Evolutionary conservation across 345 rosid genomes (phyloP), one percentile per base, ranked within the genome.

Genomic region (Lumnitzera littorea): DNA sequence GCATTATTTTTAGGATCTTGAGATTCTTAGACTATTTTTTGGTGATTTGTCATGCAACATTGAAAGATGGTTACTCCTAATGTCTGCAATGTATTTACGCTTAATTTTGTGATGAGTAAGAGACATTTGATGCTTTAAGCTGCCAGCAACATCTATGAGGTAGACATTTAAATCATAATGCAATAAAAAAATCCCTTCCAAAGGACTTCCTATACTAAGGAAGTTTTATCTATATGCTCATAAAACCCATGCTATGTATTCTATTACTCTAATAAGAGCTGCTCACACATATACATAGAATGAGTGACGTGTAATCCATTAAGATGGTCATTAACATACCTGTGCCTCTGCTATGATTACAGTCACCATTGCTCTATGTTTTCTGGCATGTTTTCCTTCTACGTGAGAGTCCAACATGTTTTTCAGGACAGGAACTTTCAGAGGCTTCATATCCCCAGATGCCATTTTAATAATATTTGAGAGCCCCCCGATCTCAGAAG

Each of bases 331-430:
- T 17, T 31, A 24, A 57, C 24, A 11, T n/a, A 94, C 99, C 95
- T 83, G 77, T 24, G 90, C 97, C 60, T 82, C 95, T 24, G 67
- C 68, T 69, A 94, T 70, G 71, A 88, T 70, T 68, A 94, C 67
- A 55, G 97, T 87, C 76, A 86, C 82, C 90, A 90, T 82, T 63
- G 64, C 73, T 77, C 88, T 81, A 57, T 65, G 57, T 61, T 76
- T 82, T 51, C 60, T 60, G 67, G 79, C 71, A 54, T 72, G 55
- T 62, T 76, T 78, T 65, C 91, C 92, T 54, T 77, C 80, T 62
- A 76, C 59, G 74, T 94, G 99, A 60, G 97, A 75, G 62, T 90
- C 90, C 86, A 86, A 70, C 95, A 86, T 83, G 74, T 88, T 88
- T 65, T 86, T 84, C 54, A 83, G 74, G 63, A 90, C 97, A 53